Conservation (phyloP, 768 basidiomycete genomes). For the Psilocybe sp. region DNA sequence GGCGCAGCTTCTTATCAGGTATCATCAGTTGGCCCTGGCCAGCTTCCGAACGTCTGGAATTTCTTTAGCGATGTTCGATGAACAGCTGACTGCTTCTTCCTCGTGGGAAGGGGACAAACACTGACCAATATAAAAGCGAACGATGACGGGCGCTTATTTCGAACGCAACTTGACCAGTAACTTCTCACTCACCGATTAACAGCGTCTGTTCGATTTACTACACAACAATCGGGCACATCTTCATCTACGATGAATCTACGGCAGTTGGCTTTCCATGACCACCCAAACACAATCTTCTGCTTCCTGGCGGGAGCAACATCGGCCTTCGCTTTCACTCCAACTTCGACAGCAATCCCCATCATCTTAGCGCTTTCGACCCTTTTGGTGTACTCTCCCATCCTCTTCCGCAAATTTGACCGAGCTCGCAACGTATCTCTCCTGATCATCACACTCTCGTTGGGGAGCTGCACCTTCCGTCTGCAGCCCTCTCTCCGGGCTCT, state of each 20-base stretch:
- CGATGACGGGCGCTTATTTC: too few relatives aligned
- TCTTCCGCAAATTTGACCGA: conserved; percentile 23
- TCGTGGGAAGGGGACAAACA: too few relatives aligned
- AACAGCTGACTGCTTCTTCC: too few relatives aligned
- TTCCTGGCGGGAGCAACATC: conserved; percentile 15
- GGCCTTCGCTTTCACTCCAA: conserved; percentile 20
- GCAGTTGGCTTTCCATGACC: conserved; percentile 22
- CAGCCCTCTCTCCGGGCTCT: conserved; percentile 50
- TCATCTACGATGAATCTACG: conserved; percentile 24
- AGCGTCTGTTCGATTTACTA: conserved; percentile 10
- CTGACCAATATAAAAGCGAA: too few relatives aligned
- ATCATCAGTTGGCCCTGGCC: too few relatives aligned
- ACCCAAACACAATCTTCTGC: conserved; percentile 26
- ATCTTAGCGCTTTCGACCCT: conserved; percentile 31
- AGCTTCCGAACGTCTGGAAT: too few relatives aligned
- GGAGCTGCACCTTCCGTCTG: conserved; percentile 38
- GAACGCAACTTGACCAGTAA: conserved; percentile 10
- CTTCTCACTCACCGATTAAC: conserved; percentile 13
- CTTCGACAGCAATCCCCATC: conserved; percentile 19
- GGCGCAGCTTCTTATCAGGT: too few relatives aligned
- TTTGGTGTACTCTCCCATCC: conserved; percentile 33
- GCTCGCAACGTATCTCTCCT: conserved; percentile 25
- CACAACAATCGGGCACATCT: background rate
- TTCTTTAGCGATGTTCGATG: too few relatives aligned
- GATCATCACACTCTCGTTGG: conserved; percentile 35